Base-by-base conservation (phyloP, 2,329 filamentous ascomycete genomes). In the Alternaria conjuncta region DNA sequence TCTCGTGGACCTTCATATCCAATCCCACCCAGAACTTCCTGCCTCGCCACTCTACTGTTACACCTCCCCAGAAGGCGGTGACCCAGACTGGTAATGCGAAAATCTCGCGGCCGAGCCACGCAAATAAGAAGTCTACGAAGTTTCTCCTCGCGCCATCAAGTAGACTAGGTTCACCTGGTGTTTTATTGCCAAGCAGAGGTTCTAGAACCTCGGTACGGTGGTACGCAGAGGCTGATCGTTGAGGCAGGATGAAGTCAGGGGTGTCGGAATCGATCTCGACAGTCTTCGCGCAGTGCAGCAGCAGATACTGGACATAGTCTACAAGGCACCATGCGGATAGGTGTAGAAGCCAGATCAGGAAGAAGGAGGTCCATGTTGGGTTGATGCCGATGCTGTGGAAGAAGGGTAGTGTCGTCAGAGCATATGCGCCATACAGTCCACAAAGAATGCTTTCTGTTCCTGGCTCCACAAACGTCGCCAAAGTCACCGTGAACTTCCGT, bases 381-480 rank as follows among this genome's bases (percentile, higher is more conserved):
- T 89, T 83, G 9, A 91, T 81, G 28, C 83, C 82, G 18, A 90
- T 71, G 0, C 83, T 71, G 57, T 86, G 80, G 65, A 92, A 87
- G 77, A 85, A 89, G 0, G 91, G 88, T 1, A 96, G 76, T 0
- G 90, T 93, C 0, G 92, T 96, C 4, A 93, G 74, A 0, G 90
- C 93, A 79, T 91, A 97, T 2, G 93, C 87, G 46, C 94, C 89
- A 74, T 96, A 94, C 0, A 90, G 81, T 21, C 91, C 93, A 80
- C 94, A 97, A 0, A 98, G 77, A 32, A 99, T 86, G 26, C 91
- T 91, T 79, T 99, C 96, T 1, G 96, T 94, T 3, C 94, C 94
- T 0, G 95, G 96, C 77, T 99, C 96, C 3, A 97, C 92, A 1
- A 97, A 83, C 0, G 96, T 98, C 0, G 96, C 96, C 0, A 91